Conservation (phyloP, 495 filamentous ascomycete genomes). For the Podospora fimiseda region DNA sequence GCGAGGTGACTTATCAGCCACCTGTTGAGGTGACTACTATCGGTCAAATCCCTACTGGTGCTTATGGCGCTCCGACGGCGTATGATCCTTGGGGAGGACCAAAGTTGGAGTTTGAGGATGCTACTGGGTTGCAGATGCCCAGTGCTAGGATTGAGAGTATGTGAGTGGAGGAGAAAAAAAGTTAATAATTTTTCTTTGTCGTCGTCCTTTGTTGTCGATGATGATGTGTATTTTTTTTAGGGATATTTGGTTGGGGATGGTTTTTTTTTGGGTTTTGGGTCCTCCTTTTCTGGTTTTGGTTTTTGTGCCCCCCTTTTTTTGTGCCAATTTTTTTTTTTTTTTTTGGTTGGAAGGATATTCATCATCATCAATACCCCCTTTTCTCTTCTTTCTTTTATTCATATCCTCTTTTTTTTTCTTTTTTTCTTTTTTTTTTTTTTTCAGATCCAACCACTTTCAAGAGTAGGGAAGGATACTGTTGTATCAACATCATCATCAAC, state of each 20-base stretch:
- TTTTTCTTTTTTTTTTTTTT: constrained; percentile 2
- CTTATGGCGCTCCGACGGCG: constrained; percentile 26
- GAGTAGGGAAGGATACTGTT: background rate
- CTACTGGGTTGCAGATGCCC: constrained; percentile 40
- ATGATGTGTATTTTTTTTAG: background rate
- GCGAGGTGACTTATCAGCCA: constrained; percentile 34
- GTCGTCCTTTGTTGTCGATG: too few relatives aligned
- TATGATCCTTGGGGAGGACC: constrained; percentile 32
- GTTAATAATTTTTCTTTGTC: background rate
- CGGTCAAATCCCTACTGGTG: constrained; percentile 28
- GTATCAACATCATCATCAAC: background rate
- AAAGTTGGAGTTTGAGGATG: constrained; percentile 43
- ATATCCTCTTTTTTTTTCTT: background rate
- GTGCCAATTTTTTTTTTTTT: too few relatives aligned
- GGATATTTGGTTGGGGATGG: background rate
- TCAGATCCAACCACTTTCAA: background rate
- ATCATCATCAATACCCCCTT: constrained; percentile 21
- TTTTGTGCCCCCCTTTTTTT: background rate
- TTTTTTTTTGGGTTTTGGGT: background rate
- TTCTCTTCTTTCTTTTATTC: background rate
- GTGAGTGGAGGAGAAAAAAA: constrained; percentile 15
- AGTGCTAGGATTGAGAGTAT: constrained; percentile 41
- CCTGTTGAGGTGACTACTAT: constrained; percentile 40
- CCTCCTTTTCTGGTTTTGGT: background rate
- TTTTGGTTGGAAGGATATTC: too few relatives aligned